Evolutionary conservation across 129 eudicot species (phyloP).

Genomic region (Tagetes erecta): DNA sequence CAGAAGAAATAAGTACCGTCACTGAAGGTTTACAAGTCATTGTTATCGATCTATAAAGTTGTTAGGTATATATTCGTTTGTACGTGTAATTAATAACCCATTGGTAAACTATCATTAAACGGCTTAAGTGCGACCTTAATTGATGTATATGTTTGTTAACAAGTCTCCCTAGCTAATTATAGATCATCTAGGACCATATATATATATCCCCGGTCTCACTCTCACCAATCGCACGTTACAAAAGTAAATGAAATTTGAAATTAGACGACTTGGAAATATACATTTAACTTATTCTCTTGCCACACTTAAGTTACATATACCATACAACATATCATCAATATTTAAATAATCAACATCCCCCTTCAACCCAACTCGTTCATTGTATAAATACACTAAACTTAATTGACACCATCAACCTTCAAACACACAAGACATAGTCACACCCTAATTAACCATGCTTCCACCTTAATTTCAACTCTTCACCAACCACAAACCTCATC

Average conservation of each 20-base stretch:
- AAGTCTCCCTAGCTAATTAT: too few species aligned
- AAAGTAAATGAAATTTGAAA: conserved; percentile 22
- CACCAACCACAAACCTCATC: conserved; percentile 33
- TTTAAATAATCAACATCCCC: not conserved
- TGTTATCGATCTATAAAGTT: too few species aligned
- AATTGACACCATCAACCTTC: conserved; percentile 32
- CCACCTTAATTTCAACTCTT: conserved; percentile 20
- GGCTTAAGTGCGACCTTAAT: too few species aligned
- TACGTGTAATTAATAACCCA: too few species aligned
- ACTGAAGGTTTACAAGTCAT: too few species aligned
- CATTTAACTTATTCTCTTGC: too few species aligned
- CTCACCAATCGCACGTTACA: conserved; percentile 32
- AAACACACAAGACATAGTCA: conserved; percentile 6
- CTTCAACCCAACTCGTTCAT: conserved; percentile 11
- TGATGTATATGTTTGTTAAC: not conserved
- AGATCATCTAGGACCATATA: too few species aligned
- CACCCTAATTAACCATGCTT: conserved; percentile 8
- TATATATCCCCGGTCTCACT: conserved; percentile 8
- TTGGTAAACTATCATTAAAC: too few species aligned
- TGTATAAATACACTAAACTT: conserved; percentile 24
- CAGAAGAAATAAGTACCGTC: too few species aligned
- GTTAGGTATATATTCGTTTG: too few species aligned
- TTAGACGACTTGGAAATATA: not conserved
- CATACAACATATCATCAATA: not conserved
- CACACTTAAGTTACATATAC: too few species aligned